Evolutionary conservation across 768 basidiomycete genomes (phyloP), one percentile per base, ranked within the genome.

Genomic region (Lactarius deliciosus): DNA sequence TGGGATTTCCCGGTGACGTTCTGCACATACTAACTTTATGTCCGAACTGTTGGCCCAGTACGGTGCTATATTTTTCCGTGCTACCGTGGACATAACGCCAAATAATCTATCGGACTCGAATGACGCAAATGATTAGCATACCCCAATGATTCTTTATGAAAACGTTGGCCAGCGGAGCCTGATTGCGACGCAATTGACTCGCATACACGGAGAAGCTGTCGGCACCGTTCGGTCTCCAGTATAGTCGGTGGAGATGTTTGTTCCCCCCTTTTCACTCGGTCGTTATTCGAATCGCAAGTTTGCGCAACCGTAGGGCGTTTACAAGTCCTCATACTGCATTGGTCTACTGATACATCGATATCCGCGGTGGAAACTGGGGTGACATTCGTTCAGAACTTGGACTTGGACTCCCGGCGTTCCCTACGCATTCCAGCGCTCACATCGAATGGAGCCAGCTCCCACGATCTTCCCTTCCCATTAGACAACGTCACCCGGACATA

Each of bases 381-480:
- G 30, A 56, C 2, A 34, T n/a, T 45, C 34, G 16, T 40, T 56
- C 32, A 18, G 22, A 34, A 25, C 30, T 43, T 30, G 18, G 38
- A 15, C 8, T 34, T 25, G 34, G 1, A 10, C 40, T 55, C 61
- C 9, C n/a, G 47, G 53, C 38, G 59, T 15, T 32, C 30, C 43
- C 62, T 62, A n/a, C 22, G 34, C 55, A n/a, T 56, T 41, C 66
- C 66, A 20, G 62, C 64, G n/a, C 20, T 30, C 32, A 68, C 16
- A 25, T 64, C 66, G 41, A 64, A 68, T 47, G 66, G 66, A 7
- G 66, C 66, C 20, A 68, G 54, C 41, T 68, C 66, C 66, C 66
- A 68, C 5, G 25, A 64, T 22, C 66, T 68, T 18, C 34, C 20
- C 15, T 45, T 34, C 30, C 6, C 25, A 7, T 59, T 22, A 25